Evolutionary conservation across 352 stramenopile species (phyloP).

Genomic region (Peronospora belbahrii): DNA sequence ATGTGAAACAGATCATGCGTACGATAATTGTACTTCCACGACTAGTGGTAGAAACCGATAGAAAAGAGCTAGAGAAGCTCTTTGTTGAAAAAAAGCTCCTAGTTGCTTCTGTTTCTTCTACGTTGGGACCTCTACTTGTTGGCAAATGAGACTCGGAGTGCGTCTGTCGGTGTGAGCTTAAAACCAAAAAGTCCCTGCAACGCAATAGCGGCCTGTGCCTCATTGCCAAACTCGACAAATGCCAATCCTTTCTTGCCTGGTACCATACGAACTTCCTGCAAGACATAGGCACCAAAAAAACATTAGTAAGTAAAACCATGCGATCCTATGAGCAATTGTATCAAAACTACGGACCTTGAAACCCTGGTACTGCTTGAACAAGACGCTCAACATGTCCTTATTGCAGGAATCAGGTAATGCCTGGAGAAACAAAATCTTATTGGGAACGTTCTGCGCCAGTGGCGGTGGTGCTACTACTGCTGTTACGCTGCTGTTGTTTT

Average conservation of each 20-base stretch:
- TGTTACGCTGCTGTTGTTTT: conserved; percentile 8
- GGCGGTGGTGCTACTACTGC: conserved; percentile 20
- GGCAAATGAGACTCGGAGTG: conserved; percentile 77
- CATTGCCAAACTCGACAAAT: conserved; percentile 94
- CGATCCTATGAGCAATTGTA: too few relatives aligned
- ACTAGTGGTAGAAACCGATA: too few relatives aligned
- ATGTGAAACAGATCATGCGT: too few relatives aligned
- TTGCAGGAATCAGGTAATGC: conserved; percentile 92
- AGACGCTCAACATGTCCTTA: conserved; percentile 92
- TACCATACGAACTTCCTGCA: conserved; percentile 90
- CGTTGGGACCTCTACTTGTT: conserved; percentile 61
- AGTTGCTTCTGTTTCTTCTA: not conserved
- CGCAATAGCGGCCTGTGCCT: conserved; percentile 72
- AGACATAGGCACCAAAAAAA: conserved; percentile 1
- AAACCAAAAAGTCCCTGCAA: conserved; percentile 76
- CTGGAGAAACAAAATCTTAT: conserved; percentile 92
- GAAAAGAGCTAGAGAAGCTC: too few relatives aligned
- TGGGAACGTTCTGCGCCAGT: conserved; percentile 52
- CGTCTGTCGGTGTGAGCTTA: conserved; percentile 77
- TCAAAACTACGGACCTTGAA: conserved; percentile 78
- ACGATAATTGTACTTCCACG: too few relatives aligned
- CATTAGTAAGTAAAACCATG: too few relatives aligned
- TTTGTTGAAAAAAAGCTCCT: too few relatives aligned
- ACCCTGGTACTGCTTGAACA: conserved; percentile 96
- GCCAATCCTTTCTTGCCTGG: conserved; percentile 89